Evolutionary conservation across 495 filamentous ascomycete genomes (phyloP).

Genomic region (Parachaetomium inaequale): DNA sequence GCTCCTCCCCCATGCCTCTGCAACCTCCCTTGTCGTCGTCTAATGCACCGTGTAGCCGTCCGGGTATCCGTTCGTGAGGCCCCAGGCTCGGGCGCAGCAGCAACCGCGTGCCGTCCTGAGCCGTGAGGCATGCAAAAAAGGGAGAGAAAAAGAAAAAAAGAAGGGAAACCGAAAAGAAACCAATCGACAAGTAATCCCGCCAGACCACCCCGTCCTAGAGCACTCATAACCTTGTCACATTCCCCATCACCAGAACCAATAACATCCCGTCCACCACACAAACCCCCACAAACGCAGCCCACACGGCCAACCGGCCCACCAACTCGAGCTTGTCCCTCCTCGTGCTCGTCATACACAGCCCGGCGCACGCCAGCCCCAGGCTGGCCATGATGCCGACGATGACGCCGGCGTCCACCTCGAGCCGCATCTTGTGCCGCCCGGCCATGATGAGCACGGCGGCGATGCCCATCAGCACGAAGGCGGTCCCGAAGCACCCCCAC

Average conservation of each 20-base stretch:
- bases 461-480: conserved; percentile 53
- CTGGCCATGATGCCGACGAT: conserved; percentile 55
- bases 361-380: conserved; percentile 53
- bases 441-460: conserved; percentile 52
- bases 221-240: conserved; percentile 29
- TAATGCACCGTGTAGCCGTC: not conserved
- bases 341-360: conserved; percentile 42
- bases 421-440: conserved; percentile 43
- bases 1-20: not conserved
- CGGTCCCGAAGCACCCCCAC: conserved; percentile 41
- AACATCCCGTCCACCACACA: conserved; percentile 52
- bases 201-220: not conserved
- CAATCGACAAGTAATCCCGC: not conserved
- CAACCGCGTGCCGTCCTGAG: not conserved
- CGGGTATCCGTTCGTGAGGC: not conserved
- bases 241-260: conserved; percentile 46
- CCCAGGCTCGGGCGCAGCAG: not conserved
- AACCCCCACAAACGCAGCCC: conserved; percentile 42
- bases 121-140: not conserved
- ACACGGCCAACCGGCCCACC: conserved; percentile 43
- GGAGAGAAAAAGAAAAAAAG: not conserved
- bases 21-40: not conserved
- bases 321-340: conserved; percentile 19
- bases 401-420: conserved; percentile 60
- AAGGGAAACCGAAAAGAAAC: not conserved